Percentiles rank a stretch among this genome's conserved stretches.
Conservation (phyloP, 2,329 filamentous ascomycete genomes). For the Pseudogymnoascus sp. region DNA sequence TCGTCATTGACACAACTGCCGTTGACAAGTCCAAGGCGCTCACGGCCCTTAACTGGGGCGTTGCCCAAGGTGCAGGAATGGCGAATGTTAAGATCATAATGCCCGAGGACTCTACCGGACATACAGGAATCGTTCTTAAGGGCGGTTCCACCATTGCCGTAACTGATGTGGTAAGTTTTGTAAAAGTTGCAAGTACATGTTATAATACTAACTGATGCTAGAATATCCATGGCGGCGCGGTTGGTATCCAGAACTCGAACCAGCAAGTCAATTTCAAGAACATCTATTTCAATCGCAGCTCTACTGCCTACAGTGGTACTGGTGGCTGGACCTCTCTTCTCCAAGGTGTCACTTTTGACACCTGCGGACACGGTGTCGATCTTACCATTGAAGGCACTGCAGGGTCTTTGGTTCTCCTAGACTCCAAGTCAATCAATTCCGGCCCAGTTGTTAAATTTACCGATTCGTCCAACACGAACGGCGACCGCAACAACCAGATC, state of each 20-base stretch:
- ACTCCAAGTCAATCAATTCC: background rate
- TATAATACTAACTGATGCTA: background rate
- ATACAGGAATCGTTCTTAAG: constrained; percentile 30
- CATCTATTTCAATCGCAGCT: background rate
- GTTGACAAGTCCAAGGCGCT: constrained; percentile 24
- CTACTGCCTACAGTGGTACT: background rate
- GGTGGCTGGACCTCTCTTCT: background rate
- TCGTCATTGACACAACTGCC: constrained; percentile 32
- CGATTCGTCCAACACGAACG: background rate
- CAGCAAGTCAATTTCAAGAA: constrained; percentile 47
- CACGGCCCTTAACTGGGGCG: constrained; percentile 33
- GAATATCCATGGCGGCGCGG: constrained; percentile 45
- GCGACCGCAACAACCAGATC: constrained; percentile 3
- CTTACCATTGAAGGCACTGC: background rate
- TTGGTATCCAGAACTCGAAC: constrained; percentile 40
- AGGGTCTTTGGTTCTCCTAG: constrained; percentile 7
- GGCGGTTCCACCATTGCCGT: constrained; percentile 24
- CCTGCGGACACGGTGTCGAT: constrained; percentile 23
- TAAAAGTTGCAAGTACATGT: background rate
- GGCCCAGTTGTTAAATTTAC: constrained; percentile 8
- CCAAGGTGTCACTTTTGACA: constrained; percentile 22
- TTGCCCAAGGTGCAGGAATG: constrained; percentile 33
- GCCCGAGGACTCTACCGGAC: constrained; percentile 27
- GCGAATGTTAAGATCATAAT: constrained; percentile 33
- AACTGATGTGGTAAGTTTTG: background rate